Percentiles rank a stretch among this genome's conserved stretches.
These are phyloP conservation scores for Skeletonema costatum DNA, from an alignment of 108 stramenopile species.

Conservation along the genomic window DNA sequence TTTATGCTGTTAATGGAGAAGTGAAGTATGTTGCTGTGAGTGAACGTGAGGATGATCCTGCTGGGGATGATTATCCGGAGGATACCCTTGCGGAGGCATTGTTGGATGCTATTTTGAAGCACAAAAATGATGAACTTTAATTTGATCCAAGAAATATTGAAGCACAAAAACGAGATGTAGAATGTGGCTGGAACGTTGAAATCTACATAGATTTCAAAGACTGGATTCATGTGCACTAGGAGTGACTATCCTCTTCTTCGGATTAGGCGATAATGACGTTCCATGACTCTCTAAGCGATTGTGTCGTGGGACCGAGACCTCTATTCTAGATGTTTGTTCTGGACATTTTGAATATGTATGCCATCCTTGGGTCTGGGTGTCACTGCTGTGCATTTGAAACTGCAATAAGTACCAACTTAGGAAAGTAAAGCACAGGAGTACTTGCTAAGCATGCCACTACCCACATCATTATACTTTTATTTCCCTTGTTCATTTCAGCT, in stretches of 20 bases:
- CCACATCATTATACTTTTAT: too few species aligned
- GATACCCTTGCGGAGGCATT: slow-evolving; percentile 39
- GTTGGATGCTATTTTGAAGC: slow-evolving; percentile 40
- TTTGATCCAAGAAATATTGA: neutral
- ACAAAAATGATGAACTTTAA: slow-evolving; percentile 37
- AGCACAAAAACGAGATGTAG: neutral
- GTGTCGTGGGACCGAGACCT: neutral
- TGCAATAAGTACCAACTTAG: neutral
- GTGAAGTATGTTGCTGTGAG: slow-evolving; percentile 39
- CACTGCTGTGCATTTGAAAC: neutral
- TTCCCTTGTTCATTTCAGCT: too few species aligned
- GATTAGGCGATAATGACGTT: slow-evolving; percentile 39
- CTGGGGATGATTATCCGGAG: slow-evolving; percentile 47
- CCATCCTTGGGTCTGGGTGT: neutral
- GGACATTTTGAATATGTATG: neutral
- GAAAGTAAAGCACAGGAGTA: too few species aligned
- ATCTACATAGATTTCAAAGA: neutral
- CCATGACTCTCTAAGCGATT: slow-evolving; percentile 10
- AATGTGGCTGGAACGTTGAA: neutral
- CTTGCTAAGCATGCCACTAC: too few species aligned
- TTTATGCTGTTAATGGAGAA: slow-evolving; percentile 43
- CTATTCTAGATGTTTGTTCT: neutral
- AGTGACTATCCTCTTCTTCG: slow-evolving; percentile 1
- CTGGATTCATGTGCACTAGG: neutral
- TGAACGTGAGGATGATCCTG: slow-evolving; percentile 52